Conservation (phyloP, 805 yeast genomes). For the Lipomyces japonicus region DNA sequence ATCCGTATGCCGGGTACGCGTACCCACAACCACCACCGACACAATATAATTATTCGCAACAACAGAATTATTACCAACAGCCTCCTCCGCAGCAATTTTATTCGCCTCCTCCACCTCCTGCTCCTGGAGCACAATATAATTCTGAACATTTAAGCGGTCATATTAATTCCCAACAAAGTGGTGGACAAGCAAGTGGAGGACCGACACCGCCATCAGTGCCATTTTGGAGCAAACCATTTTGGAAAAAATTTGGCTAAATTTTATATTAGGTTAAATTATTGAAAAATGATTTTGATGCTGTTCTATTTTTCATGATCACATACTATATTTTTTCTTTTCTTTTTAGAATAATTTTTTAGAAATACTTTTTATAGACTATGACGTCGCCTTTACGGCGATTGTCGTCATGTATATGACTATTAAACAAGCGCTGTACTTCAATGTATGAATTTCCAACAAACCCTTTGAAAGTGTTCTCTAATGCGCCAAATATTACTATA, state of each 20-base stretch:
- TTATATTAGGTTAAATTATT: too few relatives aligned
- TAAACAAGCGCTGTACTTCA: constrained; percentile 54
- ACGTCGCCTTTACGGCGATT: constrained; percentile 73
- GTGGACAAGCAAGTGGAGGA: background rate
- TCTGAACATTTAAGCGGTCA: background rate
- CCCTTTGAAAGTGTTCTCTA: constrained; percentile 47
- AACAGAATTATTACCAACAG: constrained; percentile 5
- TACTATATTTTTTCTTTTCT: background rate
- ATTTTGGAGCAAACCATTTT: constrained; percentile 5
- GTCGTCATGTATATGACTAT: constrained; percentile 84
- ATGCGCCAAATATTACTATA: constrained; percentile 65
- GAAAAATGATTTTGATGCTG: too few relatives aligned
- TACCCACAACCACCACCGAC: constrained; percentile 1
- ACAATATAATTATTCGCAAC: background rate
- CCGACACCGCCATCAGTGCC: constrained; percentile 2
- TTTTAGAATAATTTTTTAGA: background rate
- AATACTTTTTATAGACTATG: constrained; percentile 45
- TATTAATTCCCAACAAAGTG: background rate
- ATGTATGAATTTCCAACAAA: constrained; percentile 37
- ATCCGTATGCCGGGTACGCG: too few relatives aligned
- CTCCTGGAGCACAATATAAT: background rate
- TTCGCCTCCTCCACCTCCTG: background rate
- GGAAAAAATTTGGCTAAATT: too few relatives aligned
- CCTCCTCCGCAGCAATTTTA: background rate
- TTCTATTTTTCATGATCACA: background rate